Conservation (phyloP, 177 flowering plant genomes). For the Vitis hybrid region DNA sequence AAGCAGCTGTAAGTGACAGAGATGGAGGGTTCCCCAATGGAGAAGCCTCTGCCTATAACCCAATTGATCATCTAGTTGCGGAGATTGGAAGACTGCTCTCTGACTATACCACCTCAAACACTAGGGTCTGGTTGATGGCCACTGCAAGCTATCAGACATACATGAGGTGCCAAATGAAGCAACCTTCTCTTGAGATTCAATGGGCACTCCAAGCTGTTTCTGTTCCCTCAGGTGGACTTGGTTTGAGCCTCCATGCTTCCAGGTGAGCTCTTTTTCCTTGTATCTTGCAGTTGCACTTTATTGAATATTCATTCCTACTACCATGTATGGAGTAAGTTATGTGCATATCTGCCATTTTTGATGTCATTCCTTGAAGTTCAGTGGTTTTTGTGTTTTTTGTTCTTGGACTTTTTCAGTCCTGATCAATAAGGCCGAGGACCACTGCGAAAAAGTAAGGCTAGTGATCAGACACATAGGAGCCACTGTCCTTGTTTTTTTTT, state of each 20-base stretch:
- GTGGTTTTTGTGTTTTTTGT: conserved; percentile 9
- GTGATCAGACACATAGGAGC: conserved; percentile 22
- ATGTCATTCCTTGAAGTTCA: conserved; percentile 6
- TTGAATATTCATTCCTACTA: background rate
- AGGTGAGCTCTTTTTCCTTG: conserved; percentile 38
- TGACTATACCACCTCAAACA: conserved; percentile 33
- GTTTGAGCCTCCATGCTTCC: conserved; percentile 69
- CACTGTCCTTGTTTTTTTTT: conserved; percentile 25
- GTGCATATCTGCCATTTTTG: conserved; percentile 1
- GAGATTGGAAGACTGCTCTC: conserved; percentile 64
- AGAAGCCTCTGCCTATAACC: conserved; percentile 29
- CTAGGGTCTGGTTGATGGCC: conserved; percentile 72
- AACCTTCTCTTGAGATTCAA: conserved; percentile 68
- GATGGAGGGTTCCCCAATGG: conserved; percentile 10
- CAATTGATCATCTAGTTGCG: conserved; percentile 57
- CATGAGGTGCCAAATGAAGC: conserved; percentile 70
- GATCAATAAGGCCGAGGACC: conserved; percentile 24
- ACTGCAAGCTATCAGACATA: conserved; percentile 74
- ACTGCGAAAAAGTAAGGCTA: conserved; percentile 30
- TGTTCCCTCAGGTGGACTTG: conserved; percentile 75
- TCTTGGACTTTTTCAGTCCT: conserved; percentile 18
- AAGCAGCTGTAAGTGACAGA: conserved; percentile 14
- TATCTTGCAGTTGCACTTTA: background rate
- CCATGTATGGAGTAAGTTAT: background rate
- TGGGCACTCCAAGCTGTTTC: conserved; percentile 87